Base-by-base conservation (phyloP, 1,284 basidiomycete genomes). In the Sphaerobolus stellatus region DNA sequence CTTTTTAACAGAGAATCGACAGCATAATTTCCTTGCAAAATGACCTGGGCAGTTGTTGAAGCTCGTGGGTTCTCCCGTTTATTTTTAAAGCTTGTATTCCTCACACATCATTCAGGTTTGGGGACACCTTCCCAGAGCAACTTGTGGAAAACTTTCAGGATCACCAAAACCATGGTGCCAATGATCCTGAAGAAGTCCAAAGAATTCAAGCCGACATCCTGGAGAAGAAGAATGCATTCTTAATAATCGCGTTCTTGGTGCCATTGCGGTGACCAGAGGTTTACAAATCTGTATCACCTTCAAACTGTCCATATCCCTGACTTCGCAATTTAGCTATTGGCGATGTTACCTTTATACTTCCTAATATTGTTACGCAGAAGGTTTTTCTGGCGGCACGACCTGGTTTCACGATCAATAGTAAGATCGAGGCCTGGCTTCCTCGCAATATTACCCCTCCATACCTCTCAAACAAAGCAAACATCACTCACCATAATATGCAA, bases 311-410 rank as follows among this genome's bases (percentile, higher is more conserved):
- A 48, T 55, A 59, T 22, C 55, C 54, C 54, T 53, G 54, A 41
- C 50, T 53, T 22, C n/a, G n/a, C n/a, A n/a, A 36, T 13, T 25
- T 59, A 86, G 86, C 83, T 67, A 74, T 88, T 51, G 86, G 84
- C 18, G 84, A 88, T 59, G 78, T 80, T 43, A 81, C 82, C 16
- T 88, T 88, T 72, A 88, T 88, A 64, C 83, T 87, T 57, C 84
- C 84, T 8, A 80, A 83, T 22, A 74, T 75, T 40, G 87, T 86
- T 65, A 86, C 83, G n/a, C 74, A 83, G 24, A 79, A 83, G 14
- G 79, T 88, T 28, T 69, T 88, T 14, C 84, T 85, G 64, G 85
- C 85, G 61, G 73, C 86, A 25, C 76, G 78, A 57, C 82, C 83
- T 4, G 85, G 84, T 11, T 79, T 83, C 61, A 76, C 78, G 48